Evolutionary conservation across 352 stramenopile genomes (phyloP).

Genomic region (Elongisporangium senticosum): DNA sequence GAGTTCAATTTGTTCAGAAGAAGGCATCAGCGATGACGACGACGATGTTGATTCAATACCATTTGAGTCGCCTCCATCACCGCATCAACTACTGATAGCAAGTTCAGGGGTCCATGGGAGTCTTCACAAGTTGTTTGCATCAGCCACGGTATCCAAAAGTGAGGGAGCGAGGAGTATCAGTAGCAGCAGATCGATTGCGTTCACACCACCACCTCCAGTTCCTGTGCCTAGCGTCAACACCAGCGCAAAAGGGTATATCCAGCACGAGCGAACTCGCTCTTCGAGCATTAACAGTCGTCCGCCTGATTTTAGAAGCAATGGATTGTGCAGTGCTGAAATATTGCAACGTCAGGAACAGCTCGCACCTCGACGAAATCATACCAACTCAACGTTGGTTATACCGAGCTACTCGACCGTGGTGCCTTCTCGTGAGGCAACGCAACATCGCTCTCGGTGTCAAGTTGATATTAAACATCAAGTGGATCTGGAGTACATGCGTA

Average conservation of each 20-base stretch:
- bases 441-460: slow-evolving; percentile 11
- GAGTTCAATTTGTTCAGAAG: too few relatives aligned
- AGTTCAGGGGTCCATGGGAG: too few relatives aligned
- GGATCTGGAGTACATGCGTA: slow-evolving; percentile 49
- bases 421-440: slow-evolving; percentile 4
- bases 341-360: slow-evolving; percentile 20
- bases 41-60: too few relatives aligned
- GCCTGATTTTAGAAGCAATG: not conserved
- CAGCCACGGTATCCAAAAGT: too few relatives aligned
- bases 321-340: slow-evolving; percentile 36
- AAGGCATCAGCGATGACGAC: too few relatives aligned
- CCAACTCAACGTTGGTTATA: too few relatives aligned
- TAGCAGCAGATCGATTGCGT: not conserved
- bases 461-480: slow-evolving; percentile 27
- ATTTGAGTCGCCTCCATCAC: too few relatives aligned
- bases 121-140: too few relatives aligned
- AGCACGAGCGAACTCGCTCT: not conserved
- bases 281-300: not conserved
- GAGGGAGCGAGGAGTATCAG: too few relatives aligned
- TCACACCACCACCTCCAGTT: not conserved
- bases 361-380: too few relatives aligned
- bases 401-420: too few relatives aligned
- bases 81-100: too few relatives aligned
- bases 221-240: not conserved
- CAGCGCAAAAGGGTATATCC: not conserved